These are phyloP conservation scores for Neurospora pannonica DNA, from an alignment of 495 filamentous ascomycete genomes.

Conservation along the genomic window DNA sequence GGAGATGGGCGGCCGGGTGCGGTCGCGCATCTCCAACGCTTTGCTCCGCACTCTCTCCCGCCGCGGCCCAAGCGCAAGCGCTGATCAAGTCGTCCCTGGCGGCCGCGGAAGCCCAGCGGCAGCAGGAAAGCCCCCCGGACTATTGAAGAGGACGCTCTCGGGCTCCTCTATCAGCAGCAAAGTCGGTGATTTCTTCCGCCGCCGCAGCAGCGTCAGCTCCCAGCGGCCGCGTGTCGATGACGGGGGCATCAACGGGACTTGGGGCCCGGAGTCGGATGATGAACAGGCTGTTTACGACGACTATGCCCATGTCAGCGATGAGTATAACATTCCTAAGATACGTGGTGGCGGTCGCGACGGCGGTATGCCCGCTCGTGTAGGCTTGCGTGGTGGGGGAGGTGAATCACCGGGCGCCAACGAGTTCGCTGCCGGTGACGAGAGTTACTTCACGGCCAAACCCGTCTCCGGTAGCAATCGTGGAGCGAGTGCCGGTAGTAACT, in stretches of 20 bases:
- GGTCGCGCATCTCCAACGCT: slow-evolving; percentile 21
- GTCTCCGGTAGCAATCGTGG: slow-evolving; percentile 10
- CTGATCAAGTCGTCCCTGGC: slow-evolving; percentile 31
- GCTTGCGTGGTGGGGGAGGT: slow-evolving; percentile 27
- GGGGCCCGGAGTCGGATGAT: slow-evolving; percentile 31
- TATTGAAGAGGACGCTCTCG: slow-evolving; percentile 44
- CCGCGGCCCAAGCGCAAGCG: slow-evolving; percentile 21
- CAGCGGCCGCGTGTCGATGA: slow-evolving; percentile 21
- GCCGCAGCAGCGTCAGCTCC: slow-evolving; percentile 40
- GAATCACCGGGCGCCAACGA: too few relatives aligned
- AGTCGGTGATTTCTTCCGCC: slow-evolving; percentile 40
- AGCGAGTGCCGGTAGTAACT: neutral
- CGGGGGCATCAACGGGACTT: slow-evolving; percentile 43
- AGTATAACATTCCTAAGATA: slow-evolving; percentile 1
- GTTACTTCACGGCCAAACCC: slow-evolving; percentile 30
- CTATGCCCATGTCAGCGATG: neutral
- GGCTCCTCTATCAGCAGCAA: slow-evolving; percentile 15
- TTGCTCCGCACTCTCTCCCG: slow-evolving; percentile 32
- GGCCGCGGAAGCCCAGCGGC: slow-evolving; percentile 20
- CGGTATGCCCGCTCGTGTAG: slow-evolving; percentile 8
- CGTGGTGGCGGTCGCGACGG: neutral
- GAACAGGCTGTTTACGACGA: slow-evolving; percentile 20
- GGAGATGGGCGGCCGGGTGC: too few relatives aligned
- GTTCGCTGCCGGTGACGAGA: slow-evolving; percentile 34
- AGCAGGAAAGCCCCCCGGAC: slow-evolving; percentile 48